These are phyloP conservation scores for Wilcoxina mikolae DNA, from an alignment of 495 filamentous ascomycete species.

Conservation along the genomic window DNA sequence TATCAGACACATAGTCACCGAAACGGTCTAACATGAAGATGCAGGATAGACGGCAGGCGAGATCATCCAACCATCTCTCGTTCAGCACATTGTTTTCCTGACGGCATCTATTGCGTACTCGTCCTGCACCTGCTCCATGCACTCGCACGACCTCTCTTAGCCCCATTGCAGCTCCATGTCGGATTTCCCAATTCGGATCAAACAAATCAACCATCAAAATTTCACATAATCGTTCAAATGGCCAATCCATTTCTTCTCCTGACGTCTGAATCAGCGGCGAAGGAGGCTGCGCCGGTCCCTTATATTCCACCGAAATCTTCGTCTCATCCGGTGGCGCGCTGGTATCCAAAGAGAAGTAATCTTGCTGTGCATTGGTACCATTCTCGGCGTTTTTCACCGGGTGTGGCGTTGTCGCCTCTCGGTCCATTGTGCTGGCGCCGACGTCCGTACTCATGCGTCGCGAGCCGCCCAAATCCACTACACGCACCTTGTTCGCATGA, in stretches of 20 bases:
- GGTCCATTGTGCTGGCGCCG: constrained; percentile 36
- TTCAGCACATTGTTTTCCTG: constrained; percentile 66
- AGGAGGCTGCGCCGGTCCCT: constrained; percentile 53
- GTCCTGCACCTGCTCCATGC: constrained; percentile 82
- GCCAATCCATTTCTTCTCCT: constrained; percentile 74
- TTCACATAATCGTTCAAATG: constrained; percentile 83
- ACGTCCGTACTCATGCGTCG: constrained; percentile 50
- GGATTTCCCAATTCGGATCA: constrained; percentile 85
- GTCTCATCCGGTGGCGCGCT: constrained; percentile 65
- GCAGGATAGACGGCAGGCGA: constrained; percentile 80
- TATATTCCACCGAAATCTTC: constrained; percentile 91
- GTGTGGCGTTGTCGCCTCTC: constrained; percentile 51
- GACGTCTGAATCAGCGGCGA: constrained; percentile 42
- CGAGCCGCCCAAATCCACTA: constrained; percentile 62
- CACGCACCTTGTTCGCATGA: constrained; percentile 68
- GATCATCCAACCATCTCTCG: constrained; percentile 73
- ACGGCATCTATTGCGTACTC: constrained; percentile 51
- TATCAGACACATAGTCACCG: constrained; percentile 94
- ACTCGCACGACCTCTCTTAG: constrained; percentile 82
- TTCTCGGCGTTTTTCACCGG: constrained; percentile 49
- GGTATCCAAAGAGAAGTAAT: constrained; percentile 77
- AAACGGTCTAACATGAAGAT: constrained; percentile 96
- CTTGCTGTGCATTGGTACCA: constrained; percentile 37
- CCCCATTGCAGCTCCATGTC: constrained; percentile 95
- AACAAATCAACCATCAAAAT: constrained; percentile 86